These are phyloP conservation scores for Fusarium buharicum DNA, from an alignment of 2,329 filamentous ascomycete species.

Conservation along the genomic window DNA sequence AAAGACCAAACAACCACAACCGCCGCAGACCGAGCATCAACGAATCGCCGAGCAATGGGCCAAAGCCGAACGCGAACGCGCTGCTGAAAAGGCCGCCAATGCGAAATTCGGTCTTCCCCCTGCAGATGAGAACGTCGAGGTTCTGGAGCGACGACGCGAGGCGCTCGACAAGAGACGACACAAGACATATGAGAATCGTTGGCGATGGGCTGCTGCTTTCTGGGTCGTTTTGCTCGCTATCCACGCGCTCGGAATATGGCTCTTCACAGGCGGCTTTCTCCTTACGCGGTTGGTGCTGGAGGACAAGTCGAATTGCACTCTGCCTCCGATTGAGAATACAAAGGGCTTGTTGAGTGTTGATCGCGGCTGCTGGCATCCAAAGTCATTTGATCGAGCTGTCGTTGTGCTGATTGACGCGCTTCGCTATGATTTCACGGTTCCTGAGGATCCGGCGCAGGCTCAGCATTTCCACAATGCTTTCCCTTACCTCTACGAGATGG, in stretches of 20 bases:
- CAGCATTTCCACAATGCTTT: constrained; percentile 84
- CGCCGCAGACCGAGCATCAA: constrained; percentile 58
- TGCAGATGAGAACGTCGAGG: constrained; percentile 50
- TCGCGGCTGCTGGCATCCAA: constrained; percentile 94
- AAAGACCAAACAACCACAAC: constrained; percentile 41
- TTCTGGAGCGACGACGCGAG: constrained; percentile 57
- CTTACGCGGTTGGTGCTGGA: constrained; percentile 85
- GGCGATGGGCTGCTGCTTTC: constrained; percentile 71
- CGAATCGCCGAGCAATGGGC: constrained; percentile 65
- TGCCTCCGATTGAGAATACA: constrained; percentile 70
- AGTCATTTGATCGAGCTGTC: constrained; percentile 90
- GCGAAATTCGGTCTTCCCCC: constrained; percentile 46
- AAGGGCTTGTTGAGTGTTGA: constrained; percentile 57
- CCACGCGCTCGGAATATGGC: constrained; percentile 83
- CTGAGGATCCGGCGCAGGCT: constrained; percentile 59
- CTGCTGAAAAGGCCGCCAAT: constrained; percentile 53
- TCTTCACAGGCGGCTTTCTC: constrained; percentile 95
- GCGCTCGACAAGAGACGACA: constrained; percentile 61
- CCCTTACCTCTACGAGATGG: constrained; percentile 85
- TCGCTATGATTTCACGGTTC: constrained; percentile 95
- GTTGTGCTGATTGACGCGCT: constrained; percentile 92
- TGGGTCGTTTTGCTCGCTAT: constrained; percentile 77
- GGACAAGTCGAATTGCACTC: constrained; percentile 75
- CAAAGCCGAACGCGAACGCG: constrained; percentile 62
- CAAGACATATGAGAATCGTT: constrained; percentile 62